Evolutionary conservation across 1,284 basidiomycete genomes (phyloP).

Genomic region (Paramarasmius palmivorus): DNA sequence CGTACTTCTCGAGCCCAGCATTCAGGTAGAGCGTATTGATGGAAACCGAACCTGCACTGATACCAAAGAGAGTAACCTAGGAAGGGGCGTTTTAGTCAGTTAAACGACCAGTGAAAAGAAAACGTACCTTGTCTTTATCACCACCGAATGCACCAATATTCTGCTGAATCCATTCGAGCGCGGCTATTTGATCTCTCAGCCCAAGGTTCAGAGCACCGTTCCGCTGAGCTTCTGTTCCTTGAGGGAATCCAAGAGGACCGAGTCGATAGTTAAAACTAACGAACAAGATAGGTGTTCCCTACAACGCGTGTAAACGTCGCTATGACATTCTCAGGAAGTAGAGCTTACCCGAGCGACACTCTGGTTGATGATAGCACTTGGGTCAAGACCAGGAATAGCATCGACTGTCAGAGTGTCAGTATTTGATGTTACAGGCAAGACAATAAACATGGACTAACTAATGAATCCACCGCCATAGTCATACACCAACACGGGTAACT

Average conservation of each 20-base stretch:
- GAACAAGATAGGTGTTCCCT: slow-evolving; percentile 56
- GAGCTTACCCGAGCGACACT: slow-evolving; percentile 43
- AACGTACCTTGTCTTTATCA: slow-evolving; percentile 31
- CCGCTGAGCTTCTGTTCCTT: slow-evolving; percentile 31
- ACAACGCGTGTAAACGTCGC: neutral
- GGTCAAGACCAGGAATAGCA: slow-evolving; percentile 36
- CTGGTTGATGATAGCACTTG: slow-evolving; percentile 41
- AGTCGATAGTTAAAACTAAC: slow-evolving; percentile 51
- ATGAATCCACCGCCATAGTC: slow-evolving; percentile 29
- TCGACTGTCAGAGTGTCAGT: slow-evolving; percentile 37
- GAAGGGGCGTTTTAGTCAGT: neutral
- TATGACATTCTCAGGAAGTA: neutral
- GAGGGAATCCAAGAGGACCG: slow-evolving; percentile 39
- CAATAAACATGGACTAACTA: slow-evolving; percentile 24
- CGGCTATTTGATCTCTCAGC: slow-evolving; percentile 32
- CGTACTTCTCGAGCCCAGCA: slow-evolving; percentile 36
- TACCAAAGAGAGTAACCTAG: slow-evolving; percentile 52
- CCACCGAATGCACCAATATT: slow-evolving; percentile 41
- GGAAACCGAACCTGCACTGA: slow-evolving; percentile 53
- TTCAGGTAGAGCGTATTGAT: slow-evolving; percentile 42
- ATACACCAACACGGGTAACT: slow-evolving; percentile 38
- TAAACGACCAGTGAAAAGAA: neutral
- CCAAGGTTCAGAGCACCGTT: slow-evolving; percentile 33
- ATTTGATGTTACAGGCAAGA: slow-evolving; percentile 14
- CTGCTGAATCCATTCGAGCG: slow-evolving; percentile 35